Evolutionary conservation across 2,329 filamentous ascomycete genomes (phyloP).

Genomic region (Pyrenochaeta sp.): DNA sequence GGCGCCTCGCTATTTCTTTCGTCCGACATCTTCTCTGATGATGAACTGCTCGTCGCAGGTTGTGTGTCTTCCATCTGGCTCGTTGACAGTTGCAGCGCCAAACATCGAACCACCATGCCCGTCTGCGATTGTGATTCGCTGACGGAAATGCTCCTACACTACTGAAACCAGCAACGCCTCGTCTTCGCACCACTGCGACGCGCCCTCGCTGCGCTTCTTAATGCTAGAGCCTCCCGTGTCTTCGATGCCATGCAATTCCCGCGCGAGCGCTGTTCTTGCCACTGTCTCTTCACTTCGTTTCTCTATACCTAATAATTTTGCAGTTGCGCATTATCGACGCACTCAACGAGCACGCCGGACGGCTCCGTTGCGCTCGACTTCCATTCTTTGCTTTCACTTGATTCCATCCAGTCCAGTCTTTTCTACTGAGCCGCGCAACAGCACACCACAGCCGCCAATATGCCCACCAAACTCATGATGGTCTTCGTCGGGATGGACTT

Average conservation of each 20-base stretch:
- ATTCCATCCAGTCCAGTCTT: slow-evolving; percentile 12
- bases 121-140: slow-evolving; percentile 38
- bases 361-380: slow-evolving; percentile 47
- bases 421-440: slow-evolving; percentile 17
- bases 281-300: slow-evolving; percentile 39
- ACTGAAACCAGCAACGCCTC: slow-evolving; percentile 47
- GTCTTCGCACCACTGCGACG: slow-evolving; percentile 41
- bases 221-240: slow-evolving; percentile 40
- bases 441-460: slow-evolving; percentile 42
- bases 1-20: neutral
- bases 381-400: slow-evolving; percentile 34
- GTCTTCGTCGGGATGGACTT: slow-evolving; percentile 61
- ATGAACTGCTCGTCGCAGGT: neutral
- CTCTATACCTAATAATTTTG: slow-evolving; percentile 40
- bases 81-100: slow-evolving; percentile 33
- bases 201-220: slow-evolving; percentile 42
- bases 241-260: slow-evolving; percentile 34
- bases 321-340: slow-evolving; percentile 35
- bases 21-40: neutral
- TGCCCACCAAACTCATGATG: slow-evolving; percentile 63
- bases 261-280: slow-evolving; percentile 32
- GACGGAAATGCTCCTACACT: slow-evolving; percentile 38
- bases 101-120: slow-evolving; percentile 35
- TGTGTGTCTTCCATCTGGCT: neutral
- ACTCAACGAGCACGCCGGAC: slow-evolving; percentile 48